phyloP scores from a whole-genome alignment of 345 rosid species.

The Tarenaya hassleriana region DNA sequence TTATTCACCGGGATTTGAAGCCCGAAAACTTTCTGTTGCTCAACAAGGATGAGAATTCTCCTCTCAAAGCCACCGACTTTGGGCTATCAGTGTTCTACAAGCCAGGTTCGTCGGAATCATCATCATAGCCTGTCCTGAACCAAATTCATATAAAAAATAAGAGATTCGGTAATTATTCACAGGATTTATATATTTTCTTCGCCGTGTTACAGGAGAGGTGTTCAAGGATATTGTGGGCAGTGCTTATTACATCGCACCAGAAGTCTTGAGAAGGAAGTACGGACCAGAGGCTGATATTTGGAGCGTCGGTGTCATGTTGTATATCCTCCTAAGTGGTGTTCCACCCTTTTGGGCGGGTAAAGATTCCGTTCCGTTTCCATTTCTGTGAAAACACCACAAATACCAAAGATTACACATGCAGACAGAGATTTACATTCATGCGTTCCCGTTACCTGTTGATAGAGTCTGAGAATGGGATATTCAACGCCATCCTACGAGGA shows the following conservation, averaged over 20 bases:
- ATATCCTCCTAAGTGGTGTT: constrained; percentile 53
- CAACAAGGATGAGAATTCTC: constrained; percentile 52
- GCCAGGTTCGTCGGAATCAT: constrained; percentile 38
- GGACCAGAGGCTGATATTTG: constrained; percentile 73
- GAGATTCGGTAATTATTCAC: not conserved
- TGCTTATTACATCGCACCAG: constrained; percentile 80
- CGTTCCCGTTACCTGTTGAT: constrained; percentile 11
- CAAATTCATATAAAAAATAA: not conserved
- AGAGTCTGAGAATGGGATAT: constrained; percentile 59
- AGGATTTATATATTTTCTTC: not conserved
- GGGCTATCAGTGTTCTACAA: constrained; percentile 64
- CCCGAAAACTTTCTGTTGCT: constrained; percentile 68
- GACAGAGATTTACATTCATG: constrained; percentile 5
- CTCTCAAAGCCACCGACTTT: constrained; percentile 69
- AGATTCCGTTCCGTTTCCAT: not conserved
- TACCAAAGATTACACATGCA: not conserved
- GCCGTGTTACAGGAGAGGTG: constrained; percentile 41
- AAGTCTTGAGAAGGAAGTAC: constrained; percentile 56
- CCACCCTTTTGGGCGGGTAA: constrained; percentile 83
- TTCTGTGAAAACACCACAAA: not conserved
- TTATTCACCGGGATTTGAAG: constrained; percentile 66
- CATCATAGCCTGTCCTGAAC: constrained; percentile 8
- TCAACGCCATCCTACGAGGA: constrained; percentile 51
- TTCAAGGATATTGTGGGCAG: constrained; percentile 70
- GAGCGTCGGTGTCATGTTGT: constrained; percentile 69